Conservation (phyloP, 2,329 filamentous ascomycete genomes). For the Penicillium crustosum region DNA sequence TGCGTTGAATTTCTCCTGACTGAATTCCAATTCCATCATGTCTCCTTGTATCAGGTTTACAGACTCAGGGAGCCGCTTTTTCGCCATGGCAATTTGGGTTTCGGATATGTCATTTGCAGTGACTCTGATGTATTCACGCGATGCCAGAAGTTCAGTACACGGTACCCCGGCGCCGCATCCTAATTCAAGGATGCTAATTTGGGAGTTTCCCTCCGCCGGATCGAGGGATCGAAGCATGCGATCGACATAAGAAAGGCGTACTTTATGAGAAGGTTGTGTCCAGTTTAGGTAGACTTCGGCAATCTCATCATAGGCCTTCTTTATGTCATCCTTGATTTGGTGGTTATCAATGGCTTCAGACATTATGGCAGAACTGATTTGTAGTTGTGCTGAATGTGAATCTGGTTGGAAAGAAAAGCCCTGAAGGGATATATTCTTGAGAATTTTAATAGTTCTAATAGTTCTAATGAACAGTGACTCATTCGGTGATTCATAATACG, state of each 20-base stretch:
- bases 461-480: neutral
- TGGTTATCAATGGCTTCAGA: neutral
- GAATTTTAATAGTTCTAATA: too few species aligned
- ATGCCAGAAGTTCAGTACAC: conserved; percentile 25
- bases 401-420: too few species aligned
- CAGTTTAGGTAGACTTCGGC: conserved; percentile 39
- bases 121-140: conserved; percentile 26
- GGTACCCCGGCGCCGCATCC: conserved; percentile 46
- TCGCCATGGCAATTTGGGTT: conserved; percentile 41
- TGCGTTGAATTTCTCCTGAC: conserved; percentile 45
- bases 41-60: conserved; percentile 40
- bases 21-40: conserved; percentile 45
- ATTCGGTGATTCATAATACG: too few species aligned
- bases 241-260: conserved; percentile 35
- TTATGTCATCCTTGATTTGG: conserved; percentile 16
- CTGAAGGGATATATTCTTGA: neutral
- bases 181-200: conserved; percentile 37
- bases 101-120: conserved; percentile 47
- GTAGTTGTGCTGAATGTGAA: neutral
- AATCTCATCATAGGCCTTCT: conserved; percentile 40
- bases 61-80: conserved; percentile 19
- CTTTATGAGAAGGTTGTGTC: conserved; percentile 28
- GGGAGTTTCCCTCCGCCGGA: neutral
- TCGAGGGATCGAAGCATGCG: conserved; percentile 28
- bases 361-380: conserved; percentile 8